Percentiles rank a stretch among this genome's conserved stretches.
Evolutionary conservation across 2,329 filamentous ascomycete species (phyloP).

Genomic region (Colletotrichum magnum): DNA sequence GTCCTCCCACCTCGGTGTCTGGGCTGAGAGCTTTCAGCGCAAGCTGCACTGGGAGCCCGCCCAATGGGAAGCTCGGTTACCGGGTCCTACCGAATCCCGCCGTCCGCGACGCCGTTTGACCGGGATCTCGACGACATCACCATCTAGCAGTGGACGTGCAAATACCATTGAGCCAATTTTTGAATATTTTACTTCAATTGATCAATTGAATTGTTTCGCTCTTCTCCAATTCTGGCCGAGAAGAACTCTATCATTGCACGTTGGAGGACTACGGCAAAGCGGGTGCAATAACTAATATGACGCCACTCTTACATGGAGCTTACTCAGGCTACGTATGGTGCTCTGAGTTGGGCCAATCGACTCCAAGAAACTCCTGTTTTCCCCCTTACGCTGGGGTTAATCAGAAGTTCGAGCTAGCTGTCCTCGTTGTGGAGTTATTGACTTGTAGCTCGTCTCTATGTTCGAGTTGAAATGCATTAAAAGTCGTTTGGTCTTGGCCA

Average conservation of each 20-base stretch:
- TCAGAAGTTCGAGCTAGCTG: not conserved
- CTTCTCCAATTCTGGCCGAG: too few species aligned
- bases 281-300: not conserved
- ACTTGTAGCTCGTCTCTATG: too few species aligned
- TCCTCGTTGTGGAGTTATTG: not conserved
- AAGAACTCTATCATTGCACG: too few species aligned
- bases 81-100: slow-evolving; percentile 33
- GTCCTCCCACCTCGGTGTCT: slow-evolving; percentile 28
- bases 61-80: slow-evolving; percentile 21
- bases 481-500: too few species aligned
- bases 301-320: not conserved
- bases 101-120: slow-evolving; percentile 24
- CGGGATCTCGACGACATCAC: slow-evolving; percentile 13
- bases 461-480: too few species aligned
- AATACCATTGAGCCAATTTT: too few species aligned
- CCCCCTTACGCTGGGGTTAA: not conserved
- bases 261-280: not conserved
- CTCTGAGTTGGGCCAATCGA: not conserved
- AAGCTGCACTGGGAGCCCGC: not conserved
- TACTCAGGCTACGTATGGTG: slow-evolving; percentile 2
- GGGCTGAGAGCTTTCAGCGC: slow-evolving; percentile 22
- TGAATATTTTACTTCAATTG: too few species aligned
- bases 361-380: not conserved
- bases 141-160: too few species aligned
- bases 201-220: too few species aligned